Evolutionary conservation across 139 green algal species (phyloP), one percentile per base, ranked within the genome.

Genomic region (Tetraselmis striata): DNA sequence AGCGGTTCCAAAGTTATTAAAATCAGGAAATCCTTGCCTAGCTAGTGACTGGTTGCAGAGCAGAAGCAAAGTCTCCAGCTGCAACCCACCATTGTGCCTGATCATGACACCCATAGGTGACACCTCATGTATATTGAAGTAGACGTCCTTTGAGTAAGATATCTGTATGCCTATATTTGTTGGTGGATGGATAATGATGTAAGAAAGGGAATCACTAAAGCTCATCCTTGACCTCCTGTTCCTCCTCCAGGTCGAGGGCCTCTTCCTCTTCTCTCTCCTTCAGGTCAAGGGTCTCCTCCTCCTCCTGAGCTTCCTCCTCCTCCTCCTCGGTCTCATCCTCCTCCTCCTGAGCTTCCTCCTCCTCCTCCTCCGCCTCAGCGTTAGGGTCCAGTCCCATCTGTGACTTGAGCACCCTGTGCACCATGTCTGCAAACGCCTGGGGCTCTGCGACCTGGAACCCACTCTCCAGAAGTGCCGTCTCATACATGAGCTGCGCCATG

Each of bases 401-500:
- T 67, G 45, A 5, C 45, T 67, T 67, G 18, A 67, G 23, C 29
- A 23, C 59, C 1, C 74, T 0, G 26, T 30, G n/a, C 28, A 30
- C n/a, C 78, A 81, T 30, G 30, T 75, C 29, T 26, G 80, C 30
- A 59, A 91, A 94, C 26, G 80, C 79, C 84, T 93, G 92, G 80
- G 90, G 79, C 77, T 97, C 88, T 24, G 92, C 88, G n/a, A 92
- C 84, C 58, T 81, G 30, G 83, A 96, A 98, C 30, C 96, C 96
- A 25, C 81, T 92, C 89, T 98, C 95, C 80, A 99, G 84, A 79
- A 99, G 88, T 1, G 95, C 93, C 0, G 94, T 93, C 80, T 99
- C 94, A 79, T 93, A 99, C 84, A 99, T 88, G 74, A 99, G 81
- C n/a, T 81, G 84, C 23, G 93, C 96, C 32, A 90, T 30, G 2